Percentiles rank a stretch among this genome's conserved stretches.
Conservation (phyloP, 2,329 filamentous ascomycete genomes). For the Exophiala calicioides region DNA sequence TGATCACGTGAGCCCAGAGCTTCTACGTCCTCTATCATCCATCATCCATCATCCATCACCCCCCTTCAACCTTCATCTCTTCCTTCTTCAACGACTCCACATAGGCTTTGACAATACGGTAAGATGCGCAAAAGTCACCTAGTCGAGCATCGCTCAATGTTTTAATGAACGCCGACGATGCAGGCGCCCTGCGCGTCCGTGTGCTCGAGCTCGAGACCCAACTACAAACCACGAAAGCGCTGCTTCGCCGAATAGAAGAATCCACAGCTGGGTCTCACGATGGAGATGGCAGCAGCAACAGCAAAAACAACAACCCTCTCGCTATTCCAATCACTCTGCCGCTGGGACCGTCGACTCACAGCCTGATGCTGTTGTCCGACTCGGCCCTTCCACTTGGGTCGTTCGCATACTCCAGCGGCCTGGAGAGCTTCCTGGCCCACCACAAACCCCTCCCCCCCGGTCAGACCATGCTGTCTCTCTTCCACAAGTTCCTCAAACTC, state of each 20-base stretch:
- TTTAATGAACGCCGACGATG: constrained; percentile 24
- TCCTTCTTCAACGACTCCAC: no score
- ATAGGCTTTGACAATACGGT: no score
- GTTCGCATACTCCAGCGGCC: constrained; percentile 65
- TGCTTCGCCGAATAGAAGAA: constrained; percentile 24
- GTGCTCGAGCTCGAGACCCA: constrained; percentile 52
- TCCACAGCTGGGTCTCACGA: constrained; percentile 6
- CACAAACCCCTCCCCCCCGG: constrained; percentile 42
- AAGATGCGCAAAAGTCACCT: no score
- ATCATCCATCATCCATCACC: no score
- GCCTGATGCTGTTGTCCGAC: constrained; percentile 62
- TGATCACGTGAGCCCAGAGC: no score
- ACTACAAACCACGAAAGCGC: constrained; percentile 48
- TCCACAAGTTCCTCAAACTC: constrained; percentile 58
- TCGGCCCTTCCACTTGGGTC: constrained; percentile 65
- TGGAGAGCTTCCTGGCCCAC: constrained; percentile 66
- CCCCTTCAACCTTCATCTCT: no score
- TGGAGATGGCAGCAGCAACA: no score
- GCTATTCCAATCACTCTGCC: constrained; percentile 17
- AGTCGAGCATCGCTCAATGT: no score
- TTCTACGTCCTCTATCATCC: no score
- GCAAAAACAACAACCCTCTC: no score
- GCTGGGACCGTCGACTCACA: constrained; percentile 26
- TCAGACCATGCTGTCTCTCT: constrained; percentile 42
- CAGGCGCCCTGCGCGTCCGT: constrained; percentile 23